Evolutionary conservation across 306 rosid species (phyloP).

Genomic region (Myrica gale): DNA sequence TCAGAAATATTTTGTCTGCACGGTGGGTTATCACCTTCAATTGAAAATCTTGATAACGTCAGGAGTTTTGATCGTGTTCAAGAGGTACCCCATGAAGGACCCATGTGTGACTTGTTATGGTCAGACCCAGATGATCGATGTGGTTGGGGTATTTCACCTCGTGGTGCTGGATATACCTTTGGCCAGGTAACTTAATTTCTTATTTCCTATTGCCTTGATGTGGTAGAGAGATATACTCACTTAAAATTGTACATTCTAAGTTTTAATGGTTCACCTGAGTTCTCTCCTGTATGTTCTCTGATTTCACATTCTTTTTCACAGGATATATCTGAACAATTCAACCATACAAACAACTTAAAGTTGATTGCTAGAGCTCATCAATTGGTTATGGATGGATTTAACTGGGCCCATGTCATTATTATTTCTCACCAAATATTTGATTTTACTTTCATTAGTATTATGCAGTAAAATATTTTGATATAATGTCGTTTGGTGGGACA

Average conservation of each 20-base stretch:
- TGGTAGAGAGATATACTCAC: background rate
- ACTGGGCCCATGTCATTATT: conserved; percentile 95
- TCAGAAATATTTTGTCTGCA: conserved; percentile 98
- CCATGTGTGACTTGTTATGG: conserved; percentile 99
- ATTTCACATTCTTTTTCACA: conserved; percentile 38
- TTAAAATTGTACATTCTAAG: conserved; percentile 1
- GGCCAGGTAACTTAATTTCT: conserved; percentile 72
- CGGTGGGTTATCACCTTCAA: conserved; percentile 97
- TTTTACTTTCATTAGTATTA: conserved; percentile 17
- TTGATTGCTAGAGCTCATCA: conserved; percentile 99
- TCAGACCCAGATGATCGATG: conserved; percentile 99
- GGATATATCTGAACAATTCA: conserved; percentile 99
- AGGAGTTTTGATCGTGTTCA: conserved; percentile 98
- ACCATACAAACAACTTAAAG: conserved; percentile 86
- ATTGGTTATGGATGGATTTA: conserved; percentile 98
- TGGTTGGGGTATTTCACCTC: conserved; percentile 99
- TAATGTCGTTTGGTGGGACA: conserved; percentile 47
- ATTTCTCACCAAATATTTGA: conserved; percentile 1
- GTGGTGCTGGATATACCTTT: conserved; percentile 99
- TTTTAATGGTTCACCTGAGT: background rate
- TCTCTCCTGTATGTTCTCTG: conserved; percentile 1
- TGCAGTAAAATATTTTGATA: conserved; percentile 10
- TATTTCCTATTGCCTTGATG: conserved; percentile 12
- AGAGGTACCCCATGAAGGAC: conserved; percentile 99
- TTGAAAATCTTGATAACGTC: conserved; percentile 93